Percentiles rank a stretch among this genome's conserved stretches.
phyloP scores from a whole-genome alignment of 345 rosid species.

The Melaleuca quinquenervia region DNA sequence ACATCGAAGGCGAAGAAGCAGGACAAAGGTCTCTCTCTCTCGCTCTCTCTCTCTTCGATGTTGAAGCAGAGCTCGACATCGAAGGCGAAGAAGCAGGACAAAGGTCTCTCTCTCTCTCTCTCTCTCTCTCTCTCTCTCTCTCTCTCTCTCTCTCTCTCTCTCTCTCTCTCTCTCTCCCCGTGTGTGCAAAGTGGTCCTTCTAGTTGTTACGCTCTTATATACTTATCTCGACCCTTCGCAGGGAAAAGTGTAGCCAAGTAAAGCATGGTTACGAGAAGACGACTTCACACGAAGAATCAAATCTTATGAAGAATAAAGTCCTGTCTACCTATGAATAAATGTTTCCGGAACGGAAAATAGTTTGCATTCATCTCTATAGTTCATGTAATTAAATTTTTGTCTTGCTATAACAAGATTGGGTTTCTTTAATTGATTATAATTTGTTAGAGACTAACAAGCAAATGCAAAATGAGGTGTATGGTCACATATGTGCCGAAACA shows the following conservation, averaged over 20 bases:
- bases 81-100: neutral
- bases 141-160: neutral
- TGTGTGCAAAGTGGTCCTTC: neutral
- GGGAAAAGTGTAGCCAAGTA: neutral
- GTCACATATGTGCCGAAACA: neutral
- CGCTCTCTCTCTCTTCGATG: too few relatives aligned
- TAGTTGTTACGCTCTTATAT: neutral
- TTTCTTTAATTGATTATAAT: neutral
- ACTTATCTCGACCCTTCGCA: too few relatives aligned
- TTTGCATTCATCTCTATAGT: neutral
- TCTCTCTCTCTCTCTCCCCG: too few relatives aligned
- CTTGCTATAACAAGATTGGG: neutral
- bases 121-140: neutral
- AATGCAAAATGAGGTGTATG: neutral
- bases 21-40: neutral
- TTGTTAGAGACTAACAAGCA: neutral
- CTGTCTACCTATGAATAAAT: neutral
- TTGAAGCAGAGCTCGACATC: neutral
- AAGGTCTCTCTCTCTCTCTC: neutral
- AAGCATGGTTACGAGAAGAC: neutral
- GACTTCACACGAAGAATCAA: too few relatives aligned
- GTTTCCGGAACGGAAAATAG: neutral
- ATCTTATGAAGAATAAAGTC: neutral
- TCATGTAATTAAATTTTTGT: neutral
- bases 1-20: neutral